These are phyloP conservation scores for Scleroderma citrinum DNA, from an alignment of 768 basidiomycete genomes.

Conservation along the genomic window DNA sequence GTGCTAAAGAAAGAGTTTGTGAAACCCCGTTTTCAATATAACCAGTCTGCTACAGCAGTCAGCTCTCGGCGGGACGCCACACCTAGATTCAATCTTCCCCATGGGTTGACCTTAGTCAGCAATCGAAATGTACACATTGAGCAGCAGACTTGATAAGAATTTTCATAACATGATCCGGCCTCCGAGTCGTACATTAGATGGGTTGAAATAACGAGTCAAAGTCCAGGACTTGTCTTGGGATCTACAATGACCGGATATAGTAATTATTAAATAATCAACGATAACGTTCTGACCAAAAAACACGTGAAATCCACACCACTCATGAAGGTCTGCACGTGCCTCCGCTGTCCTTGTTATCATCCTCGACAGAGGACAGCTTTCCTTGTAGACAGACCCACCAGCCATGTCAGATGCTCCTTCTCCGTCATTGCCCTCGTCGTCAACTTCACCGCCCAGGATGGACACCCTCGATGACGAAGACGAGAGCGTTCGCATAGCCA, in stretches of 20 bases:
- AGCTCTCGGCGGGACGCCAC: no score
- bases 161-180: no score
- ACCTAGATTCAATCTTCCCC: no score
- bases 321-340: background rate
- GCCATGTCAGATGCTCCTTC: background rate
- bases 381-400: background rate
- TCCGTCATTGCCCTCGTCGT: background rate
- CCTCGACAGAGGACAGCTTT: background rate
- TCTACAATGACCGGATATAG: background rate
- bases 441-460: background rate
- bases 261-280: constrained; percentile 4
- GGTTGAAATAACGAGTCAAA: no score
- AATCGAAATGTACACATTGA: no score
- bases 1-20: no score
- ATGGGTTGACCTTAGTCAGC: no score
- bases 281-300: background rate
- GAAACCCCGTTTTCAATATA: no score
- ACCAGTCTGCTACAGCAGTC: no score
- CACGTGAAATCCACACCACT: background rate
- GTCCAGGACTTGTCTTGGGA: no score
- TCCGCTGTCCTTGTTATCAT: background rate
- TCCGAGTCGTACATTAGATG: no score
- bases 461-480: constrained; percentile 47
- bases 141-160: no score
- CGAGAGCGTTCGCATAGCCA: constrained; percentile 75